phyloP scores from a whole-genome alignment of 2,329 filamentous ascomycete genomes.

The Paradendryphiella salina region DNA sequence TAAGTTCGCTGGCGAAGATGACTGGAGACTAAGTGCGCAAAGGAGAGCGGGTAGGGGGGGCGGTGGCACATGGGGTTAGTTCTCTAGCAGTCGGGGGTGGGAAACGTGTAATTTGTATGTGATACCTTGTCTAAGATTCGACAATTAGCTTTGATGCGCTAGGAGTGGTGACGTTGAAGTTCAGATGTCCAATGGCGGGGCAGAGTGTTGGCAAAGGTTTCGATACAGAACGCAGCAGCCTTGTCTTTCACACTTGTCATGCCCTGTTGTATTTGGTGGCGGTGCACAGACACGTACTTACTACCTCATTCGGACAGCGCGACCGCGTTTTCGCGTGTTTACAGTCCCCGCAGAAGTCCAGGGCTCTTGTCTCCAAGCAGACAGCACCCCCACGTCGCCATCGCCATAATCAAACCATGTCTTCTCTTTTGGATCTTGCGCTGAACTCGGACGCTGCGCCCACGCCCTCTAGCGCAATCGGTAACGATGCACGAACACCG shows the following conservation, averaged over 20 bases:
- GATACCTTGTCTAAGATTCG: background rate
- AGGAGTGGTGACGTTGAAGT: too few relatives aligned
- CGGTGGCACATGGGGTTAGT: slow-evolving; percentile 88
- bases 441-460: slow-evolving; percentile 53
- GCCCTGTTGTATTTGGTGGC: background rate
- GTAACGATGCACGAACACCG: slow-evolving; percentile 43
- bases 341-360: slow-evolving; percentile 17
- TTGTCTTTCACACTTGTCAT: background rate
- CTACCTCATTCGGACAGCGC: slow-evolving; percentile 24
- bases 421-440: slow-evolving; percentile 56
- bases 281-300: slow-evolving; percentile 21
- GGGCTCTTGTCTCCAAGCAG: slow-evolving; percentile 7
- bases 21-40: slow-evolving; percentile 92
- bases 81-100: too few relatives aligned
- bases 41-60: slow-evolving; percentile 80
- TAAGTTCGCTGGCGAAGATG: slow-evolving; percentile 87
- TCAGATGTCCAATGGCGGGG: too few relatives aligned
- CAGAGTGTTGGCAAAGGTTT: too few relatives aligned
- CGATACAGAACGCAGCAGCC: too few relatives aligned
- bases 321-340: slow-evolving; percentile 32
- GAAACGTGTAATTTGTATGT: background rate
- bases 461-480: slow-evolving; percentile 44
- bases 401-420: slow-evolving; percentile 48
- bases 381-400: slow-evolving; percentile 11
- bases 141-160: background rate